Evolutionary conservation across 768 basidiomycete species (phyloP).

Genomic region (Crepidotus variabilis): DNA sequence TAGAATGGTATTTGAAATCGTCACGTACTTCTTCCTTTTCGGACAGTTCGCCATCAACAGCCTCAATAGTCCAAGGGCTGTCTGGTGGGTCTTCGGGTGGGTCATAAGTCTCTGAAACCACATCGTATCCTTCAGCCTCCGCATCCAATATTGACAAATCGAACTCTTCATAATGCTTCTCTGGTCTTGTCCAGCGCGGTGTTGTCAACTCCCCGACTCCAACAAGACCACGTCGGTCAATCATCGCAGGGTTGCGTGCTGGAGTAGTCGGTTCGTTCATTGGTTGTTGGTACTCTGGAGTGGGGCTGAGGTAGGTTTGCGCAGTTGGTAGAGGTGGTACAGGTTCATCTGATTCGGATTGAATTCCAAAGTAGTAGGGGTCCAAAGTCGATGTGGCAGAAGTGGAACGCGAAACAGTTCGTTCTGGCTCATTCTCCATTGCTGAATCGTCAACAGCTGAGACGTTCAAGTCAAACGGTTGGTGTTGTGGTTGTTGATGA

Average conservation of each 20-base stretch:
- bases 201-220: constrained; percentile 96
- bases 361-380: constrained; percentile 82
- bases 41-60: constrained; percentile 74
- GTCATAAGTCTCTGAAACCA: constrained; percentile 30
- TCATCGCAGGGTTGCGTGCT: constrained; percentile 68
- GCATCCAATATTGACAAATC: constrained; percentile 16
- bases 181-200: constrained; percentile 74
- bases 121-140: constrained; percentile 39
- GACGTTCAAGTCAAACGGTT: constrained; percentile 45
- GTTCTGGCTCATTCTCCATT: constrained; percentile 42
- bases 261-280: constrained; percentile 63
- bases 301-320: constrained; percentile 39
- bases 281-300: constrained; percentile 53
- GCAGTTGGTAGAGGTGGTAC: constrained; percentile 46
- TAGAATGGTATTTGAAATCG: constrained; percentile 6
- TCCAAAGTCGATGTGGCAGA: constrained; percentile 82
- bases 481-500: constrained; percentile 16
- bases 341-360: constrained; percentile 68
- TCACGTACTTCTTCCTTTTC: constrained; percentile 62
- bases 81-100: constrained; percentile 57
- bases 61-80: constrained; percentile 88
- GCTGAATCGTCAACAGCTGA: constrained; percentile 36
- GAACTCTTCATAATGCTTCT: constrained; percentile 10
- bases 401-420: constrained; percentile 55
- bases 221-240: constrained; percentile 84